Conservation (phyloP, 1,284 basidiomycete genomes). For the Melampsora larici-populina region DNA sequence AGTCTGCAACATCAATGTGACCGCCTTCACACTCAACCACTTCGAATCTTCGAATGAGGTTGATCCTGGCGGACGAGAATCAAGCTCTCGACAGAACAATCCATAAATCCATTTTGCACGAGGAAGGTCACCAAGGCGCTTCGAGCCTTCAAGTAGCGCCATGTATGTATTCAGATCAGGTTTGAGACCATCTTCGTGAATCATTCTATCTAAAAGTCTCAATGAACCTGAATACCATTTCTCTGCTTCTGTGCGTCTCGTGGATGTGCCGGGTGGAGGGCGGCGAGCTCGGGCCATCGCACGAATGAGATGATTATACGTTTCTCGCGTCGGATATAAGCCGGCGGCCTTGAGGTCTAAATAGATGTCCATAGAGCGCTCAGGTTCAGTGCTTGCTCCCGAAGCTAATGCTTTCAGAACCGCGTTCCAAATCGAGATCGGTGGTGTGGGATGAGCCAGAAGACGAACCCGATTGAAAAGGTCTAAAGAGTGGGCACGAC, state of each 20-base stretch:
- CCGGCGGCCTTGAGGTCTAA: constrained; percentile 27
- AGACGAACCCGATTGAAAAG: constrained; percentile 39
- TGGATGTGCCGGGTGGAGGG: constrained; percentile 24
- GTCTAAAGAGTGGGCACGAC: constrained; percentile 30
- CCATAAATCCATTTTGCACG: constrained; percentile 43
- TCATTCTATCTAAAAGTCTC: constrained; percentile 38
- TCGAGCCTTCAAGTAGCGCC: constrained; percentile 39
- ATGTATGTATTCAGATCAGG: constrained; percentile 37
- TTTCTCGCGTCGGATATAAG: constrained; percentile 28
- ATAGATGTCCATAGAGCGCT: constrained; percentile 37
- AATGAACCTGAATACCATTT: constrained; percentile 42
- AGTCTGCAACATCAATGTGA: constrained; percentile 32
- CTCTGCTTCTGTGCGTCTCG: constrained; percentile 22
- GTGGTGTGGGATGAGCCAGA: constrained; percentile 42
- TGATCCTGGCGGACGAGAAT: constrained; percentile 2
- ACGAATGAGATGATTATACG: constrained; percentile 43
- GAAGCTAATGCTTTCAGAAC: constrained; percentile 37
- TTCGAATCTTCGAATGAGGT: neutral
- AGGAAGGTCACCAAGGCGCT: constrained; percentile 35
- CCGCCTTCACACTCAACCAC: constrained; percentile 32
- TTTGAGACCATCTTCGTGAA: constrained; percentile 34
- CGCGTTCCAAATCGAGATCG: constrained; percentile 42
- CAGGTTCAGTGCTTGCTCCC: constrained; percentile 42
- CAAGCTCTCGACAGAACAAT: constrained; percentile 24
- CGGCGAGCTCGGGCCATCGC: constrained; percentile 38